Base-by-base conservation (phyloP, 1,284 basidiomycete species). In the Mycena citricolor region DNA sequence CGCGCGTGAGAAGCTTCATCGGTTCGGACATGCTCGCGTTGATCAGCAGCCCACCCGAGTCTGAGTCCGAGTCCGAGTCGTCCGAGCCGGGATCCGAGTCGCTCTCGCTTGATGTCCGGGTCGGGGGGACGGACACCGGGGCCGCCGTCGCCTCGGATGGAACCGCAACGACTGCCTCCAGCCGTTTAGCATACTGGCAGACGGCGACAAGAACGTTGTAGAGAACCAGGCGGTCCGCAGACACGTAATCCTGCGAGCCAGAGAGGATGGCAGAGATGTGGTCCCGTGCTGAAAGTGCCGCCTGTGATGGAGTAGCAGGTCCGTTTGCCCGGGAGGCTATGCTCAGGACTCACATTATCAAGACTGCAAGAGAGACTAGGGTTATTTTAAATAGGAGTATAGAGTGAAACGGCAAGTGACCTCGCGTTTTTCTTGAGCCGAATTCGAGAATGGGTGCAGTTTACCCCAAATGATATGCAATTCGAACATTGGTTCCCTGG, bases 401-500 rank as follows among this genome's bases (percentile, higher is more conserved):
- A 39, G 17, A 8, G 23, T 22, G 8, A 16, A 17, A 22, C 16
- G 38, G 19, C 2, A 11, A 22, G 19, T 19, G 8, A 30, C n/a
- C 16, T 19, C 16, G 14, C 5, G 16, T 22, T n/a, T 17, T 13
- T 11, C 13, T 17, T 8, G 32, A 20, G 5, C 33, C n/a, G 14
- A 17, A 22, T 16, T 1, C 17, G 24, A 24, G 41, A 33, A 32
- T 52, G 52, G 1, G 52, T 54, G 32, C 53, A 54, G 22, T 49
- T 42, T 1, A 47, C 44, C 3, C 32, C 21, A 26, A 49, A 54
- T 17, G 47, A 30, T 4, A 49, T 47, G 29, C 54, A 55, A n/a
- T 53, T 55, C 1, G 51, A 50, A 39, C 53, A 54, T 32, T 29
- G 32, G 25, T 43, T 44, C 7, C n/a, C n/a, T n/a, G n/a, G n/a